phyloP scores from a whole-genome alignment of 148 eudicot species.

The Cornus kousa region DNA sequence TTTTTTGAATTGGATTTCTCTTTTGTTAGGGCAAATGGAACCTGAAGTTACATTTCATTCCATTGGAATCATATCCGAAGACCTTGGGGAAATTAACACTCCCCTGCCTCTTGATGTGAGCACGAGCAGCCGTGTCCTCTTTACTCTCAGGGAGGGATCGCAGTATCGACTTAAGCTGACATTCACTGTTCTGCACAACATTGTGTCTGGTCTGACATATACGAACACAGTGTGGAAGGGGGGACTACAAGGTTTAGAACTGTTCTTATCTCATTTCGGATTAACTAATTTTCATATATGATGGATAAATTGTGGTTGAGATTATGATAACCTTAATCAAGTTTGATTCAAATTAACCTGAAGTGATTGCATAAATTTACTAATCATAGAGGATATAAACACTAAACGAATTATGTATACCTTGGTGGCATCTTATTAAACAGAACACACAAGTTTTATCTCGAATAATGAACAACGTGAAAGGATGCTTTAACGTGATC shows the following conservation, averaged over 20 bases:
- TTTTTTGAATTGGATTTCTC: not conserved
- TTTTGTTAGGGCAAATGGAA: constrained; percentile 48
- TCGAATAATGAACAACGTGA: too few species aligned
- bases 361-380: not conserved
- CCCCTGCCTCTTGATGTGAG: constrained; percentile 46
- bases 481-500: too few species aligned
- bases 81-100: constrained; percentile 50
- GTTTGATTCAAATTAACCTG: not conserved
- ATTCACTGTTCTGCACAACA: constrained; percentile 59
- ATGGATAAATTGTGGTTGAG: not conserved
- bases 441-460: too few species aligned
- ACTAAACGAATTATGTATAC: too few species aligned
- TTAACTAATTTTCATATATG: not conserved
- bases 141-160: constrained; percentile 59
- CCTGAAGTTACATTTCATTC: constrained; percentile 68
- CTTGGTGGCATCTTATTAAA: too few species aligned
- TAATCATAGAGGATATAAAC: not conserved
- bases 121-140: constrained; percentile 33
- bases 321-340: not conserved
- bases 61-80: constrained; percentile 51
- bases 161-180: constrained; percentile 50
- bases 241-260: constrained; percentile 49
- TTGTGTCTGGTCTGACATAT: constrained; percentile 58
- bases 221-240: constrained; percentile 55
- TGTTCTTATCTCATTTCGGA: not conserved